These are phyloP conservation scores for Domatiomyces globalis DNA, from an alignment of 2,329 filamentous ascomycete genomes.

Conservation along the genomic window DNA sequence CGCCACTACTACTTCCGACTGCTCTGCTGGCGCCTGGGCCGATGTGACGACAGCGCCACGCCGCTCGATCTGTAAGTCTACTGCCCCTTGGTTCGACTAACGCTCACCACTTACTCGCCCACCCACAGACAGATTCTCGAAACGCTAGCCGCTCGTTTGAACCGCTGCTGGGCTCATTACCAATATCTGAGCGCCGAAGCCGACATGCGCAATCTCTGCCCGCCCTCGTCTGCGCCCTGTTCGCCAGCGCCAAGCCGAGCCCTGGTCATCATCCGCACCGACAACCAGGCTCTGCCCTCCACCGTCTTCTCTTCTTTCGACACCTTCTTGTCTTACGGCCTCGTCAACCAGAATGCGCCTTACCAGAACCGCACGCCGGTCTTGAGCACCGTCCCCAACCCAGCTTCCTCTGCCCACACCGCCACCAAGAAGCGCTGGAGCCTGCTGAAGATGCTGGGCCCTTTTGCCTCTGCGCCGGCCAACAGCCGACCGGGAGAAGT, in stretches of 20 bases:
- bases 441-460: slow-evolving; percentile 33
- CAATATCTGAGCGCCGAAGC: slow-evolving; percentile 58
- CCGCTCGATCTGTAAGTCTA: slow-evolving; percentile 52
- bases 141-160: slow-evolving; percentile 52
- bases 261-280: slow-evolving; percentile 78
- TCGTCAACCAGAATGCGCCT: slow-evolving; percentile 20
- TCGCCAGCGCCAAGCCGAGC: slow-evolving; percentile 71
- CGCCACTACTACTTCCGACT: slow-evolving; percentile 84
- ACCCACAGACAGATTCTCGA: slow-evolving; percentile 50
- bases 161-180: slow-evolving; percentile 65
- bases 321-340: slow-evolving; percentile 36
- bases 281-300: slow-evolving; percentile 42
- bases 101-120: slow-evolving; percentile 4
- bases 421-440: slow-evolving; percentile 35
- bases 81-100: neutral
- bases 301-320: slow-evolving; percentile 50
- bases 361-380: slow-evolving; percentile 26
- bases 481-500: slow-evolving; percentile 32
- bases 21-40: slow-evolving; percentile 74
- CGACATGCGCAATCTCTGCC: slow-evolving; percentile 40
- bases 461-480: slow-evolving; percentile 31
- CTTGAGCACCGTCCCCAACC: slow-evolving; percentile 20
- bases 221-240: slow-evolving; percentile 65
- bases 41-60: slow-evolving; percentile 54
- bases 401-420: slow-evolving; percentile 15